Evolutionary conservation across 2,329 filamentous ascomycete species (phyloP).

Genomic region (Penicillium paneum): DNA sequence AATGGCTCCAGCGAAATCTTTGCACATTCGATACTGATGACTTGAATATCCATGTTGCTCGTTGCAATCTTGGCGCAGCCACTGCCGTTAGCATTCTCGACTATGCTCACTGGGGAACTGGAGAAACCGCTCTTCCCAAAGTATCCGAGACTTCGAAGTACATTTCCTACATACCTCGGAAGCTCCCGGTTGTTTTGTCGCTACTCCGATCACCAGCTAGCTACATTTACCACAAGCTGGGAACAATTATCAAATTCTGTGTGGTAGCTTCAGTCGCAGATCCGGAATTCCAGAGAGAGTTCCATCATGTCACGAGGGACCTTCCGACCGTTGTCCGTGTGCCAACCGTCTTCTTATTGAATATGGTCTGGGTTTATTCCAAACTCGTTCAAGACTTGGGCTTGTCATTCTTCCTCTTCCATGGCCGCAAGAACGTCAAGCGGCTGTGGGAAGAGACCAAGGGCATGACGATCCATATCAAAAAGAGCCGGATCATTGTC

Average conservation of each 20-base stretch:
- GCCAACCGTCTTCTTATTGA: conserved; percentile 43
- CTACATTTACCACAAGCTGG: conserved; percentile 44
- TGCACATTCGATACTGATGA: conserved; percentile 38
- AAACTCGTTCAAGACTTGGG: conserved; percentile 44
- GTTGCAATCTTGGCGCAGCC: conserved; percentile 50
- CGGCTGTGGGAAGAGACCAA: conserved; percentile 50
- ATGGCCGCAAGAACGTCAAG: conserved; percentile 49
- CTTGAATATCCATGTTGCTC: conserved; percentile 46
- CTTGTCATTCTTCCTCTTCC: conserved; percentile 49
- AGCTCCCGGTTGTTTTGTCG: conserved; percentile 21
- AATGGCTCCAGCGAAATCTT: conserved; percentile 44
- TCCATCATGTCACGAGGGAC: conserved; percentile 44
- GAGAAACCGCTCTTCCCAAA: conserved; percentile 24
- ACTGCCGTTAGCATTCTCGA: conserved; percentile 33
- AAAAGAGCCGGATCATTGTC: conserved; percentile 48
- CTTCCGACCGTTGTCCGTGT: conserved; percentile 37
- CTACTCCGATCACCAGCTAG: conserved; percentile 36
- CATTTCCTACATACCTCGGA: conserved; percentile 30
- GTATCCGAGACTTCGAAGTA: conserved; percentile 26
- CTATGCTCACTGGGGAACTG: conserved; percentile 30
- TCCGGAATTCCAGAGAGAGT: conserved; percentile 51
- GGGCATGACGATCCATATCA: conserved; percentile 48
- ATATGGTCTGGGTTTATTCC: conserved; percentile 49
- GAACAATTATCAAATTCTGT: conserved; percentile 48
- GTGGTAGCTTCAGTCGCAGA: conserved; percentile 52